Percentiles rank a stretch among this genome's conserved stretches.
phyloP scores from a whole-genome alignment of 768 basidiomycete genomes.

The Boletus sensibilis region DNA sequence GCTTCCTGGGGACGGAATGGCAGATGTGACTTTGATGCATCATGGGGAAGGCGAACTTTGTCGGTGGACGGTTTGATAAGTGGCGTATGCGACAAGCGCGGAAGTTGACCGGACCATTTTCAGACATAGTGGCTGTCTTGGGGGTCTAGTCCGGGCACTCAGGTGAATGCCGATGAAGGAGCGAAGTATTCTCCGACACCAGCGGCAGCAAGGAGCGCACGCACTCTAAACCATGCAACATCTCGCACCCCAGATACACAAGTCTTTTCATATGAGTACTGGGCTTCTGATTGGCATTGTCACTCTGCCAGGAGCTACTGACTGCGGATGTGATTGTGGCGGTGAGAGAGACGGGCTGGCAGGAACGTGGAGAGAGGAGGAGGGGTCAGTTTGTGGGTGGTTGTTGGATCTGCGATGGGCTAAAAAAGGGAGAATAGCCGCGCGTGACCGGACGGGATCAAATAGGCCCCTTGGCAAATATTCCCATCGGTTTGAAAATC shows the following conservation, averaged over 20 bases:
- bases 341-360: background rate
- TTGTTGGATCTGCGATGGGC: constrained; percentile 22
- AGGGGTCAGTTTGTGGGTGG: background rate
- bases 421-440: constrained; percentile 15
- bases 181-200: constrained; percentile 6
- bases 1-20: background rate
- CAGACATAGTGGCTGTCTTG: constrained; percentile 23
- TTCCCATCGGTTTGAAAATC: constrained; percentile 23
- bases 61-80: constrained; percentile 28
- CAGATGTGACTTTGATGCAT: constrained; percentile 7
- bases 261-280: no score
- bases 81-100: constrained; percentile 37
- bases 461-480: constrained; percentile 17
- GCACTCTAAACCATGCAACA: background rate
- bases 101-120: constrained; percentile 24
- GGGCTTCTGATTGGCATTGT: no score
- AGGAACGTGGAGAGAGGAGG: no score
- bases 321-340: constrained; percentile 7
- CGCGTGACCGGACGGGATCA: constrained; percentile 25
- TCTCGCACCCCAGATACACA: no score
- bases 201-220: constrained; percentile 12
- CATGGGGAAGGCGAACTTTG: constrained; percentile 20
- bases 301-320: no score
- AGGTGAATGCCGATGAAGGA: constrained; percentile 3
- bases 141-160: constrained; percentile 17